A percentile compares a stretch with the other conserved stretches of the same genome.
These are phyloP conservation scores for Pleurotus eryngii DNA, from an alignment of 768 basidiomycete genomes.

Conservation along the genomic window DNA sequence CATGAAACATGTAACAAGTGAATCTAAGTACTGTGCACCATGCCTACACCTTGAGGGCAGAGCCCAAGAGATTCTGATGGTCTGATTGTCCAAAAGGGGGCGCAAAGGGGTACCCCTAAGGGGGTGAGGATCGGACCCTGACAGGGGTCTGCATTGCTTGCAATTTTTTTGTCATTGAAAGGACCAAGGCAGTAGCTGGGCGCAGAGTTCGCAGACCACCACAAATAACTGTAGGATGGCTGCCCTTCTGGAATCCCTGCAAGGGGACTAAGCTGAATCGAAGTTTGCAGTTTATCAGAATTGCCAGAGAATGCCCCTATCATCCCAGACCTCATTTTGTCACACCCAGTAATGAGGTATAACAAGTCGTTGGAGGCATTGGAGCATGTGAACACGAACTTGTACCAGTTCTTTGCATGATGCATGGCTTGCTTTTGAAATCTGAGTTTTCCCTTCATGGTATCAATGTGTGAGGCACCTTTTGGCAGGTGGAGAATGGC, in stretches of 20 bases:
- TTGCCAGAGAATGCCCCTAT: conserved; percentile 9
- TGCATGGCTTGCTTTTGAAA: conserved; percentile 12
- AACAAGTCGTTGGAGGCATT: not conserved
- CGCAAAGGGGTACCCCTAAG: too few species aligned
- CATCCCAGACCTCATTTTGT: conserved; percentile 15
- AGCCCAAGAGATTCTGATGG: too few species aligned
- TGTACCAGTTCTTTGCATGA: conserved; percentile 11
- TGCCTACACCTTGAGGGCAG: too few species aligned
- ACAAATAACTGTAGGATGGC: conserved; percentile 4
- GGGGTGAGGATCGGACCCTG: too few species aligned
- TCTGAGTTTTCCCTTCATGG: not conserved
- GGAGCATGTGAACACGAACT: not conserved
- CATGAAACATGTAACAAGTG: too few species aligned
- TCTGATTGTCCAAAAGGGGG: too few species aligned
- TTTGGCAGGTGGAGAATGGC: conserved; percentile 16
- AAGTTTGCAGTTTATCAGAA: not conserved
- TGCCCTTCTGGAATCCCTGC: not conserved
- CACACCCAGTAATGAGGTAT: conserved; percentile 16
- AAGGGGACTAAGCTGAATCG: not conserved
- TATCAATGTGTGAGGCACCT: conserved; percentile 11
- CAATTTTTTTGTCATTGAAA: not conserved
- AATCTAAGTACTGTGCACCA: too few species aligned
- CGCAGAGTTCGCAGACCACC: conserved; percentile 3
- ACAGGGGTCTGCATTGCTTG: not conserved
- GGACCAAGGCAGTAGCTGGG: not conserved